A percentile compares a stretch with the other conserved stretches of the same genome.
These are phyloP conservation scores for Corynespora cassiicola DNA, from an alignment of 2,329 filamentous ascomycete genomes.

Conservation along the genomic window DNA sequence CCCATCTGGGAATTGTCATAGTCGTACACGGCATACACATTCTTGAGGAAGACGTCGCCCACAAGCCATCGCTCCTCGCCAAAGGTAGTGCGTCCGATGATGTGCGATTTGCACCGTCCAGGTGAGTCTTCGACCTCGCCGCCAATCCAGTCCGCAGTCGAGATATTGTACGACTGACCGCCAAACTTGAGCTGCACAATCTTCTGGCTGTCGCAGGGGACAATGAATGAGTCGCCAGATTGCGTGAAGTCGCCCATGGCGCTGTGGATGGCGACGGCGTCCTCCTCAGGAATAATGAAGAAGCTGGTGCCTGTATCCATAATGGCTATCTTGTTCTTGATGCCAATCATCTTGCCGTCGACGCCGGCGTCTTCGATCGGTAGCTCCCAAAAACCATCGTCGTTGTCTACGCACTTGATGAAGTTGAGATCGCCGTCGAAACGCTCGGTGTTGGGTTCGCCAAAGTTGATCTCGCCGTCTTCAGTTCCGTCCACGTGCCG, in stretches of 20 bases:
- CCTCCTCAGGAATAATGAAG: constrained; percentile 71
- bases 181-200: constrained; percentile 72
- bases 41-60: constrained; percentile 86
- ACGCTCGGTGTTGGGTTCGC: constrained; percentile 69
- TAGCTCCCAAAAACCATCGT: constrained; percentile 74
- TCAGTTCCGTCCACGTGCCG: constrained; percentile 69
- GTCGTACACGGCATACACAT: constrained; percentile 88
- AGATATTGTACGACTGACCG: constrained; percentile 70
- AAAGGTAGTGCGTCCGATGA: constrained; percentile 75
- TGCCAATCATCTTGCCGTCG: constrained; percentile 58
- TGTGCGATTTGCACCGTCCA: constrained; percentile 68
- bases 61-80: constrained; percentile 73
- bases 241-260: constrained; percentile 68
- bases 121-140: constrained; percentile 41
- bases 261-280: constrained; percentile 72
- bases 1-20: constrained; percentile 71
- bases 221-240: constrained; percentile 67
- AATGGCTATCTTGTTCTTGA: constrained; percentile 66
- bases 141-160: constrained; percentile 74
- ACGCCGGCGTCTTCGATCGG: constrained; percentile 70
- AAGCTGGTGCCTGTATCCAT: constrained; percentile 87
- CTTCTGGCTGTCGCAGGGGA: constrained; percentile 74
- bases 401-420: constrained; percentile 58
- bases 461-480: constrained; percentile 80
- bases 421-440: constrained; percentile 75